These are phyloP conservation scores for Chalciporus piperatus DNA, from an alignment of 768 basidiomycete species.

Conservation along the genomic window DNA sequence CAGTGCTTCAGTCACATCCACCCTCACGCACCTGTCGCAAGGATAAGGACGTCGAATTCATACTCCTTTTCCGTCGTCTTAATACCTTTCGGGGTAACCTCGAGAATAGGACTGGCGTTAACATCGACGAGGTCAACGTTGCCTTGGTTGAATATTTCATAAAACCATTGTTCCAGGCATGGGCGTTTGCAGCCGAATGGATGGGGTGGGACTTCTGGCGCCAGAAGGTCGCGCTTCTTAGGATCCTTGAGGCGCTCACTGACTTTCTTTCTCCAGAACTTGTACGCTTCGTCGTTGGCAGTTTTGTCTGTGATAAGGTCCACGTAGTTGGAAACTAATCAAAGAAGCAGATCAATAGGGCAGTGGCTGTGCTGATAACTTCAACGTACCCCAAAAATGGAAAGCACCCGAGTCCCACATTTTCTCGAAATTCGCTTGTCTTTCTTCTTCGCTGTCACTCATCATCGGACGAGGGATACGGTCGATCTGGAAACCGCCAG, in stretches of 20 bases:
- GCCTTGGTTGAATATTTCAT: conserved; percentile 14
- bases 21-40: conserved; percentile 13
- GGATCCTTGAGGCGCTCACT: conserved; percentile 12
- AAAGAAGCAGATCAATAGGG: background rate
- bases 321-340: conserved; percentile 7
- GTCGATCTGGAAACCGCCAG: background rate
- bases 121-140: conserved; percentile 17
- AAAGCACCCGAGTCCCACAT: conserved; percentile 11
- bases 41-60: conserved; percentile 11
- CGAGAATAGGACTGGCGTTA: conserved; percentile 5
- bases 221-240: conserved; percentile 11
- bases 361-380: background rate
- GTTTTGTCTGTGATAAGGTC: background rate
- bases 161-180: conserved; percentile 9
- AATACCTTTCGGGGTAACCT: conserved; percentile 8
- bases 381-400: background rate
- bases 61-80: conserved; percentile 7
- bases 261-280: conserved; percentile 16
- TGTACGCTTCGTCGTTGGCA: conserved; percentile 4
- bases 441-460: conserved; percentile 6
- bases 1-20: background rate
- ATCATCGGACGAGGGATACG: background rate
- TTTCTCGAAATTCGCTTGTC: conserved; percentile 9
- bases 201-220: conserved; percentile 11
- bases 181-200: conserved; percentile 7